Base-by-base conservation (phyloP, 2,329 filamentous ascomycete genomes). In the Aspergillus fumigatiaffinis region DNA sequence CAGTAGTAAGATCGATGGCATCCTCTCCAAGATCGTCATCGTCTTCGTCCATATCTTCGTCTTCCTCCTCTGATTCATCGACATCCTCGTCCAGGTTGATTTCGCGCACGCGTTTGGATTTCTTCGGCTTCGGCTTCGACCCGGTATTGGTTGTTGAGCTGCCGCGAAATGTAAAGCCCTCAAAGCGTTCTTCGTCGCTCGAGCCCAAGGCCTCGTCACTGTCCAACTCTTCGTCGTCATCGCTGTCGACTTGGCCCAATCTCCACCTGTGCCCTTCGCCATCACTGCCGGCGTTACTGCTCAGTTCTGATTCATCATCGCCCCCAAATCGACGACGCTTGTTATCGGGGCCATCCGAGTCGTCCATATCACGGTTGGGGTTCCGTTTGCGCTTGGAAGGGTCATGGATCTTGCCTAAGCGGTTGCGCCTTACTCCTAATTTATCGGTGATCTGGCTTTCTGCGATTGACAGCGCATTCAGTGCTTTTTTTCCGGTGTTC, bases 261-360 rank as follows among this genome's bases (percentile, higher is more conserved):
- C 83, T 87, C 91, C 91, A 96, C 68, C 90, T 86, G 66, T 95
- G 90, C 23, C 91, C 92, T 59, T 92, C 90, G 59, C 88, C 91
- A 69, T 96, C 92, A 64, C 88, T 92, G 9, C 90, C 90, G 61
- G 87, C 86, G 57, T 92, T 89, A 17, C 85, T 80, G 61, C 82
- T 81, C 28, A 78, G 72, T 41, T 79, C 77, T 47, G 82, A 81
- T 14, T 71, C 73, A 50, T 71, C 73, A 50, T 72, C 73, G 28
- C 73, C 74, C 25, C 68, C 68, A 20, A 69, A 75, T 54, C 68
- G 68, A 55, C 73, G 72, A 47, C 76, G 76, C 82, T 66, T 85
- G 80, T 62, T 70, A 54, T 70, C 68, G 12, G 69, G 71, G n/a
- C 57, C 67, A 46, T 71, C 66, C 26, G 68, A 68, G 10, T 79